Conservation (phyloP, 345 rosid genomes). For the Psidium friedrichsthalianum region DNA sequence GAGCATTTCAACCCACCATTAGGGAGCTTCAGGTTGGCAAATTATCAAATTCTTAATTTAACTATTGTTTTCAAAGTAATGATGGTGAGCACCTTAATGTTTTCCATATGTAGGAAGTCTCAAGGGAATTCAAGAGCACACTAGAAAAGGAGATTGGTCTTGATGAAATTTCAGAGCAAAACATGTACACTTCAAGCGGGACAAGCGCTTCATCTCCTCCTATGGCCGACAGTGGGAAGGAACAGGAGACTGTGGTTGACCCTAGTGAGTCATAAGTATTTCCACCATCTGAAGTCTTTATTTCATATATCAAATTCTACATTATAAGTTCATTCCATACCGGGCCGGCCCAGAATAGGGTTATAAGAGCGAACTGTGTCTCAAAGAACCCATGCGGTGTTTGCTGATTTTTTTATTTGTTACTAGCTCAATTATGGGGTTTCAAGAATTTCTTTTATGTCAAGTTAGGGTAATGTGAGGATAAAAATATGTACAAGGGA, state of each 20-base stretch:
- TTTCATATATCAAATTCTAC: neutral
- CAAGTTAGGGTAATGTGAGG: neutral
- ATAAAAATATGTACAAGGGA: neutral
- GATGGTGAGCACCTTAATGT: neutral
- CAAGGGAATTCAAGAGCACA: slow-evolving; percentile 91
- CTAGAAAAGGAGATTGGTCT: slow-evolving; percentile 89
- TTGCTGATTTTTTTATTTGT: neutral
- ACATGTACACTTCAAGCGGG: slow-evolving; percentile 28
- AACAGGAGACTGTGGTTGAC: slow-evolving; percentile 23
- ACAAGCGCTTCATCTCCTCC: slow-evolving; percentile 28
- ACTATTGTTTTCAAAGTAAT: neutral
- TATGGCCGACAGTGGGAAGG: slow-evolving; percentile 15
- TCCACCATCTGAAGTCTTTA: neutral
- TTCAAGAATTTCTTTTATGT: neutral
- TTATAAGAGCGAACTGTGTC: neutral
- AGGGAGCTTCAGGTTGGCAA: slow-evolving; percentile 76
- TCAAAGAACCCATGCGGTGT: neutral
- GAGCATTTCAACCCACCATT: slow-evolving; percentile 89
- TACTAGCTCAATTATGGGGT: neutral
- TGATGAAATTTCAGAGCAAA: slow-evolving; percentile 43
- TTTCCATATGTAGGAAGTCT: slow-evolving; percentile 57
- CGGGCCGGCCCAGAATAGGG: neutral
- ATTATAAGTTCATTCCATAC: no score
- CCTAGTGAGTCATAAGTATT: slow-evolving; percentile 40
- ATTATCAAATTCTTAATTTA: neutral